Evolutionary conservation across 2,329 filamentous ascomycete genomes (phyloP).

Genomic region (Phialocephala subalpina): DNA sequence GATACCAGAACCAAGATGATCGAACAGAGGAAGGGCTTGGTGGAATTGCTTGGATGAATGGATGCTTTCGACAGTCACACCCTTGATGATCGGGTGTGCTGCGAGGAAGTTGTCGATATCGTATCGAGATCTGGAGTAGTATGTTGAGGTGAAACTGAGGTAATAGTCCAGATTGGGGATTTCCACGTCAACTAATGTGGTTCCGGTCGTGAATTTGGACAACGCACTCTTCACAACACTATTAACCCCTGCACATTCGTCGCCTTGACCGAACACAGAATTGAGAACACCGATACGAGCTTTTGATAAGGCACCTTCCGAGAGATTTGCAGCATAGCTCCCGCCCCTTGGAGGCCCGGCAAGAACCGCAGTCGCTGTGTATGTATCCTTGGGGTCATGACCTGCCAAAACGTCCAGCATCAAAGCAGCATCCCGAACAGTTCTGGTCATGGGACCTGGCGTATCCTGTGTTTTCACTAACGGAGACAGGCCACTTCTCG

Average conservation of each 20-base stretch:
- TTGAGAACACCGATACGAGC: conserved; percentile 42
- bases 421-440: conserved; percentile 41
- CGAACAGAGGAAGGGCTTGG: conserved; percentile 26
- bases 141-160: conserved; percentile 38
- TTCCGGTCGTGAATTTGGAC: conserved; percentile 27
- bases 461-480: conserved; percentile 42
- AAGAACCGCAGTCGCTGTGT: conserved; percentile 37
- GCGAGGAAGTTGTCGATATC: conserved; percentile 45
- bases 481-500: conserved; percentile 40
- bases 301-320: conserved; percentile 27
- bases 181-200: conserved; percentile 40
- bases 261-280: conserved; percentile 38
- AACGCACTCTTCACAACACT: conserved; percentile 35
- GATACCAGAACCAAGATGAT: conserved; percentile 16
- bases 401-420: conserved; percentile 44
- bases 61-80: conserved; percentile 26
- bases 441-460: conserved; percentile 43
- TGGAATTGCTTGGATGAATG: conserved; percentile 20
- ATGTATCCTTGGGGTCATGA: conserved; percentile 40
- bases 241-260: conserved; percentile 39
- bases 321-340: conserved; percentile 40
- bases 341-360: conserved; percentile 38
- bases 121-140: conserved; percentile 37
- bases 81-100: conserved; percentile 48
- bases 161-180: conserved; percentile 40